phyloP scores from a whole-genome alignment of 306 rosid species.

The Prunus armeniaca region DNA sequence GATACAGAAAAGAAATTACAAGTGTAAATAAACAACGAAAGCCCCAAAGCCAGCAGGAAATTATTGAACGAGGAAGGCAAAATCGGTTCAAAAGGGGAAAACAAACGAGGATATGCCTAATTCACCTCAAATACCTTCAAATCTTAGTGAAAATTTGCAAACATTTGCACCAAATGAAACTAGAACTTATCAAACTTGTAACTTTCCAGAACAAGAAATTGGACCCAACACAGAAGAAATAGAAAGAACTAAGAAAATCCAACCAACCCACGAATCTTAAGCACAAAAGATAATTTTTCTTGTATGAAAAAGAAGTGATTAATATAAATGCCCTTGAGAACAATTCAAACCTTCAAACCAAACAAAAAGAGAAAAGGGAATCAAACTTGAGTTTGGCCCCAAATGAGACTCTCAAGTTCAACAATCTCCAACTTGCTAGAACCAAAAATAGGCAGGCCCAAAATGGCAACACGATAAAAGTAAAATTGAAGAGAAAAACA shows the following conservation, averaged over 20 bases:
- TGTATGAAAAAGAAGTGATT: neutral
- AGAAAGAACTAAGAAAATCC: conserved; percentile 29
- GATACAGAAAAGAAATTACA: neutral
- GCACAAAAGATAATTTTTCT: neutral
- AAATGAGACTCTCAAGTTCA: neutral
- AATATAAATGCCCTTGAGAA: conserved; percentile 9
- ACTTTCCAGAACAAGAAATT: conserved; percentile 47
- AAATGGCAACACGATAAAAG: neutral
- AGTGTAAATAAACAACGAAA: conserved; percentile 5
- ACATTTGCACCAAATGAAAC: conserved; percentile 30
- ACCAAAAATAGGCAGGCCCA: conserved; percentile 15
- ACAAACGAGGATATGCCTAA: neutral
- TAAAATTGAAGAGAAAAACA: neutral
- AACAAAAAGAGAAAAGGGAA: neutral
- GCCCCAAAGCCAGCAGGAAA: conserved; percentile 2
- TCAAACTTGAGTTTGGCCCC: neutral
- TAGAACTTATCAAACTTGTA: conserved; percentile 16
- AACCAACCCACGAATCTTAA: conserved; percentile 22
- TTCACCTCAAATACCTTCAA: conserved; percentile 19
- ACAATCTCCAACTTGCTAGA: neutral
- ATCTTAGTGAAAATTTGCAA: conserved; percentile 7
- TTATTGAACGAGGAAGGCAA: conserved; percentile 2
- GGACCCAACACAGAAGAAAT: conserved; percentile 31
- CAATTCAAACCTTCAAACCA: conserved; percentile 3
- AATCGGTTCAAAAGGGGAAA: conserved; percentile 11